Percentiles rank a stretch among this genome's conserved stretches.
These are phyloP conservation scores for Musa itinerans DNA, from an alignment of 176 grass and related monocot genomes.

Conservation along the genomic window DNA sequence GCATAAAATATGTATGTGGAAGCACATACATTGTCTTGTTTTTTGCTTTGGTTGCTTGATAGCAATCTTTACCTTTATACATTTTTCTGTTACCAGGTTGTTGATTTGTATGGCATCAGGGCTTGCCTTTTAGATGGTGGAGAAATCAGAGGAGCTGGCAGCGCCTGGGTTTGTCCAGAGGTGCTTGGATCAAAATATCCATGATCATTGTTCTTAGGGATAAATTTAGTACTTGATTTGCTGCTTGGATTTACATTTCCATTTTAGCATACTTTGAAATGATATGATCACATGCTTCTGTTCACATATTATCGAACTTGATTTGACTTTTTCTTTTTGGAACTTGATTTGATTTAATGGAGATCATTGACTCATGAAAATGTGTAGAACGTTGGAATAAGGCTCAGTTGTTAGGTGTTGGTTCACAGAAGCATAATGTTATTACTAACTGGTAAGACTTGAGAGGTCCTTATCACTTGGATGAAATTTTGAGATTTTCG, in stretches of 20 bases:
- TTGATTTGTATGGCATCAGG: conserved; percentile 98
- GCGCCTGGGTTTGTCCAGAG: conserved; percentile 92
- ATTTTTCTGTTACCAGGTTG: conserved; percentile 36
- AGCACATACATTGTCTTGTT: background rate
- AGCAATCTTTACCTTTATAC: background rate
- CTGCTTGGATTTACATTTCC: background rate
- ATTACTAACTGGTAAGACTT: too few relatives aligned
- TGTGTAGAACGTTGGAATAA: too few relatives aligned
- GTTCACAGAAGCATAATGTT: too few relatives aligned
- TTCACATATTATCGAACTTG: too few relatives aligned
- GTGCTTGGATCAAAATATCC: conserved; percentile 14
- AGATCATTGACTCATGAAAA: too few relatives aligned
- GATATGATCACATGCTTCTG: too few relatives aligned
- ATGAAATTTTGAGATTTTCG: too few relatives aligned
- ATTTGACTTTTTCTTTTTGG: too few relatives aligned
- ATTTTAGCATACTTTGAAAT: background rate
- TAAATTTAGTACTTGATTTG: background rate
- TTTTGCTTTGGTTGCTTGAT: background rate
- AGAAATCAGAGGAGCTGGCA: conserved; percentile 98
- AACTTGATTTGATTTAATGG: too few relatives aligned
- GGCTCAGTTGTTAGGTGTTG: too few relatives aligned
- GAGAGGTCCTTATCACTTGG: too few relatives aligned
- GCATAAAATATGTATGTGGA: background rate
- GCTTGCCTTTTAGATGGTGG: conserved; percentile 90
- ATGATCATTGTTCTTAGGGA: background rate